Evolutionary conservation across 108 stramenopile species (phyloP).

Genomic region (Stephanodiscus minutulus): DNA sequence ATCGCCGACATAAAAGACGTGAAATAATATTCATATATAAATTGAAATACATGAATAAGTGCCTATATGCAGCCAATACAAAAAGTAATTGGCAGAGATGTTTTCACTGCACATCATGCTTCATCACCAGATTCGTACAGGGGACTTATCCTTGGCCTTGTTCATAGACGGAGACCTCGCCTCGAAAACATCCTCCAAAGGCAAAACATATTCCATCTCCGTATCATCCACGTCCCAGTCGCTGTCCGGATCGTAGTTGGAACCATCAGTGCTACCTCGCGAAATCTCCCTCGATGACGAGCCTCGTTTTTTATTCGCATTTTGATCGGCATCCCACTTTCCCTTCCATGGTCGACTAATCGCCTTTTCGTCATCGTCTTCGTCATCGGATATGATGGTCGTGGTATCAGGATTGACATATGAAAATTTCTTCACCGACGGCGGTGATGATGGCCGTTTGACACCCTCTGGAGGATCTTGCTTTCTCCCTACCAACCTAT

Average conservation of each 20-base stretch:
- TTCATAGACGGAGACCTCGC: background rate
- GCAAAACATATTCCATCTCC: background rate
- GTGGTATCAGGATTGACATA: background rate
- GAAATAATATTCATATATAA: no score
- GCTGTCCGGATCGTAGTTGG: constrained; percentile 8
- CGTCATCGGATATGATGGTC: constrained; percentile 2
- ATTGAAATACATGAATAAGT: no score
- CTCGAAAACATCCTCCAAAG: background rate
- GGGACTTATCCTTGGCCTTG: background rate
- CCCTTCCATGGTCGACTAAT: constrained; percentile 2
- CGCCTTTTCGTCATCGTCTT: background rate
- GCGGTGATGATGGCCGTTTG: background rate
- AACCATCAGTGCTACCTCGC: background rate
- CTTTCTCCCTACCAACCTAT: background rate
- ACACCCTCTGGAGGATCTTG: background rate
- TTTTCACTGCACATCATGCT: background rate
- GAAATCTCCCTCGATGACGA: background rate
- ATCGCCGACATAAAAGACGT: no score
- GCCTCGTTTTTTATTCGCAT: background rate
- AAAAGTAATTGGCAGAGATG: background rate
- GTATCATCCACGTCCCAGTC: constrained; percentile 1
- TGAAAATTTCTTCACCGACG: background rate
- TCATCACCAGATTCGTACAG: background rate
- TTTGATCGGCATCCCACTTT: background rate
- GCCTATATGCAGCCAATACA: no score